Evolutionary conservation across 2,329 filamentous ascomycete genomes (phyloP), one percentile per base, ranked within the genome.

Genomic region (Xylaria digitata): DNA sequence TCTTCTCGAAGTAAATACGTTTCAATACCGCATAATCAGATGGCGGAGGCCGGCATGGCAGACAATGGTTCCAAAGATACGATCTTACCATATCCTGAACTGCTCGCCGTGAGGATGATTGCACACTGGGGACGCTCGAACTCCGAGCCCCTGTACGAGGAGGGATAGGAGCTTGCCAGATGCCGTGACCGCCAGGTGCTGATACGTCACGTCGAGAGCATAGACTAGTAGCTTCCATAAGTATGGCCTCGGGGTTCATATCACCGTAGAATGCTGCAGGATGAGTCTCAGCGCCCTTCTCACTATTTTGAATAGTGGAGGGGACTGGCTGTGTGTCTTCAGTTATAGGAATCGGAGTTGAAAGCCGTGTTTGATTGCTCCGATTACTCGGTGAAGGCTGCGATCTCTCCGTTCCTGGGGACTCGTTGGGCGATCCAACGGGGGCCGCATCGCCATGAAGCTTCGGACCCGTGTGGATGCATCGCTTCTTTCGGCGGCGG

Each of bases 181-280:
- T 82, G 6, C 87, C 87, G 0, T 88, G 81, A 46, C 86, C 85
- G 54, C 84, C 84, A 37, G 83, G 83, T 54, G 84, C 80, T 0
- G 84, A 82, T 11, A 75, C 75, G 17, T 78, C 78, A 26, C 77
- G 78, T 26, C 72, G 74, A 17, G 78, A 75, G 52, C 76, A 75
- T 26, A 80, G 78, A 61, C 78, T 80, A 1, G 84, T 85, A 1
- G 84, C 86, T 70, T 87, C 85, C 70, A 87, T 80, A 63, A 89
- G 86, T 74, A 89, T 85, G 65, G 84, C 84, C 73, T 89, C 87
- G 1, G 87, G 87, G 69, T 87, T 89, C 32, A 88, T 72, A 71
- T 89, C 86, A 19, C 86, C 86, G 43, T 89, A 83, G 61, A 88
- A 89, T 6, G 86, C 83, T 1, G 80, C 77, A 6, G 76, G 73